phyloP scores from a whole-genome alignment of 176 grass and related monocot species.

The Avena sativa region DNA sequence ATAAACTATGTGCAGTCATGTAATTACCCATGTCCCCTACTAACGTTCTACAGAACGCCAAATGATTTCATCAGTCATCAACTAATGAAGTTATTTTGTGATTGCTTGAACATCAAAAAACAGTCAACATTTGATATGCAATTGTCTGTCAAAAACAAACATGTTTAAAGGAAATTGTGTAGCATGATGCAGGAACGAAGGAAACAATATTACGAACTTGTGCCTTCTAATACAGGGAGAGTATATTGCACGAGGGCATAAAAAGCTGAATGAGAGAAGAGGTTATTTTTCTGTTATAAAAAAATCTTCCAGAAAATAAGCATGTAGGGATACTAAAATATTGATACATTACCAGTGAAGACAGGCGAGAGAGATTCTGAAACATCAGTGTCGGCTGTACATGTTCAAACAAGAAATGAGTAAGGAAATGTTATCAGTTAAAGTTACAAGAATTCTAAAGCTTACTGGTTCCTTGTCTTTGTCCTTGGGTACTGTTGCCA shows the following conservation, averaged over 20 bases:
- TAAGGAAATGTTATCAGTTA: slow-evolving; percentile 36
- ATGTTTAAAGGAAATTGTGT: neutral
- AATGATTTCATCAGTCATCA: slow-evolving; percentile 10
- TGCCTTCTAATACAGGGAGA: neutral
- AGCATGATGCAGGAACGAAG: slow-evolving; percentile 18
- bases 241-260: neutral
- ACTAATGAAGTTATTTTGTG: slow-evolving; percentile 23
- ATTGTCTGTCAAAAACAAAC: slow-evolving; percentile 20
- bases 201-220: slow-evolving; percentile 9
- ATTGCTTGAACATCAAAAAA: slow-evolving; percentile 8
- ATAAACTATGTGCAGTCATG: slow-evolving; percentile 1
- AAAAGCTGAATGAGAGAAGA: neutral
- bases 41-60: slow-evolving; percentile 11
- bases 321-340: slow-evolving; percentile 18
- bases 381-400: slow-evolving; percentile 53
- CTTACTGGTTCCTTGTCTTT: slow-evolving; percentile 81
- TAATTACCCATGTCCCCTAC: slow-evolving; percentile 19
- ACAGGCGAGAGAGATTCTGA: slow-evolving; percentile 57
- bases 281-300: neutral
- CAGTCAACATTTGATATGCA: slow-evolving; percentile 4
- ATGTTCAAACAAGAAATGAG: slow-evolving; percentile 47
- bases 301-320: slow-evolving; percentile 24
- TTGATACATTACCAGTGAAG: slow-evolving; percentile 58
- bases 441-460: slow-evolving; percentile 34
- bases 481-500: slow-evolving; percentile 59